Base-by-base conservation (phyloP, 345 rosid species). In the Populus alba region DNA sequence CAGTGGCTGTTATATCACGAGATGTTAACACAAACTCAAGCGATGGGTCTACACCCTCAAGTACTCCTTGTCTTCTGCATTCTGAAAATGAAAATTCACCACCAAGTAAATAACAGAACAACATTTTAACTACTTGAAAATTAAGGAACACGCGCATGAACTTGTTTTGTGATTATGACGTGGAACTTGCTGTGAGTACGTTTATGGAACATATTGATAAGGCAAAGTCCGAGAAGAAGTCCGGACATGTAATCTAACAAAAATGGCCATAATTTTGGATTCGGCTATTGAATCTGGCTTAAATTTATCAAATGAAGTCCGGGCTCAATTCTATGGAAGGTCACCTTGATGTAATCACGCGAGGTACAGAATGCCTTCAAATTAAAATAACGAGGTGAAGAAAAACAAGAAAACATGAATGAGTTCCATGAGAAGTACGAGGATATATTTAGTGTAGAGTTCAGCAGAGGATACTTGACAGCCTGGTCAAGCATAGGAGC, bases 51-150 rank as follows among this genome's bases (percentile, higher is more conserved):
- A 88, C 88, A 5, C 79, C 91, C 71, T 81, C 3, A 66, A 78
- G 27, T 92, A 92, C 81, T 88, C 95, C 18, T 92, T 92, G 68
- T 92, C 97, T 51, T 92, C 95, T 0, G 97, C 93, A 70, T 92
- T 92, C 94, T 92, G 83, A 7, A 45, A 13, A 1, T 37, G 61
- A 70, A 63, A 55, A 25, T 3, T 70, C 55, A 76, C 23, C 38
- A 38, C 41, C 68, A 55, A 3, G 45, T 25, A 27, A 70, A 38
- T 10, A 2, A 68, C 33, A 68, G 27, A 22, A 4, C 59, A 22
- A 18, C 6, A 7, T 17, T 35, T 33, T 18, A 53, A 53, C n/a
- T 53, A 18, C 55, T 17, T 53, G 59, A 18, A 18, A 53, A 53
- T 18, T 18, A 53, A 53, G 59, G n/a, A 53, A 18, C 8, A 18